Evolutionary conservation across 176 grass and related monocot species (phyloP).

Genomic region (Oryza nivara): DNA sequence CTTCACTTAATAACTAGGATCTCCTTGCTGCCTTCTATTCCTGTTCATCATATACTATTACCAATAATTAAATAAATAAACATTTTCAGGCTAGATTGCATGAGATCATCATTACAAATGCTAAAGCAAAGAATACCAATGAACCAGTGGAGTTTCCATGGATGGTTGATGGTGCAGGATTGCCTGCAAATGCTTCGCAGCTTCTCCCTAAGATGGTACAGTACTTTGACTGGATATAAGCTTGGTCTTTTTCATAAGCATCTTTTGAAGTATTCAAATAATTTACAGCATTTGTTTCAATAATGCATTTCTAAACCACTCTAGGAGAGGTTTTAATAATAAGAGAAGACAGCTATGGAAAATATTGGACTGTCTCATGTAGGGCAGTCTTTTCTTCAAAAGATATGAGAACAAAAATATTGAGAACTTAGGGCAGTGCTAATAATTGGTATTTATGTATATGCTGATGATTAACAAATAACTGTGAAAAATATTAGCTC

Average conservation of each 20-base stretch:
- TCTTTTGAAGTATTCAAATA: constrained; percentile 2
- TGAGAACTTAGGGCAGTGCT: background rate
- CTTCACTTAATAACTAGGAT: background rate
- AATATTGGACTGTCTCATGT: background rate
- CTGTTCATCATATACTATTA: constrained; percentile 10
- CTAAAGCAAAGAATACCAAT: constrained; percentile 58
- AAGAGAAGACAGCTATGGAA: background rate
- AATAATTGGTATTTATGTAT: background rate
- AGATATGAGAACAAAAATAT: background rate
- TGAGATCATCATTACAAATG: constrained; percentile 77
- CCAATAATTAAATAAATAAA: constrained; percentile 19
- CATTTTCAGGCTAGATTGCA: constrained; percentile 77
- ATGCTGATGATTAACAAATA: background rate
- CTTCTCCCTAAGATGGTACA: constrained; percentile 89
- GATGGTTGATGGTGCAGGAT: constrained; percentile 98
- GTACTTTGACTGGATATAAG: constrained; percentile 32
- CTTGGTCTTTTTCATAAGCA: constrained; percentile 17
- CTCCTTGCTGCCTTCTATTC: background rate
- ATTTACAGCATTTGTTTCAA: constrained; percentile 15
- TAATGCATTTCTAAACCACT: background rate
- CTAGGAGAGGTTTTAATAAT: background rate
- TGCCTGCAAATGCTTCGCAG: constrained; percentile 89
- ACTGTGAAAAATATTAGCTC: background rate
- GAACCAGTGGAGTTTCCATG: constrained; percentile 63
- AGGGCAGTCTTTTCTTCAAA: background rate